Base-by-base conservation (phyloP, 2,329 filamentous ascomycete genomes). In the Sporothrix luriei region DNA sequence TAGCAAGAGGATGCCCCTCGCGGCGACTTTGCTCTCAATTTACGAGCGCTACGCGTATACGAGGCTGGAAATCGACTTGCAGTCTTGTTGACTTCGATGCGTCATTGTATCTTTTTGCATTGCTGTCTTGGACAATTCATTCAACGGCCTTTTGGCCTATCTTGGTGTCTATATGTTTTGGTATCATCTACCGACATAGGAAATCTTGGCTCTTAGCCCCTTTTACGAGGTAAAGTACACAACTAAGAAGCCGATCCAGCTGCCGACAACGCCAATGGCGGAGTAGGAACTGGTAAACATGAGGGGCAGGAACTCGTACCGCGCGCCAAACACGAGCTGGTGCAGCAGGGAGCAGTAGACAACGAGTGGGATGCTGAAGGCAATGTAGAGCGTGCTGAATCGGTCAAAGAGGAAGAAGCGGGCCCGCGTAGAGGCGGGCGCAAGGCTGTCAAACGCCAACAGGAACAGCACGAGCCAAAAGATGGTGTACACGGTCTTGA, bases 201-300 rank as follows among this genome's bases (percentile, higher is more conserved):
- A 10, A 10, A 13, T 16, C 29, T 13, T 51, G 14, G 24, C 46
- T 11, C 9, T 43, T 21, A 4, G 19, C 19, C 26, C 6, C 13
- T 13, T 43, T 52, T 79, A 87, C 46, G 84, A 85, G 7, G 84
- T 83, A 76, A 97, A 94, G 80, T 94, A 98, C 66, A 98, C 93
- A 43, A 97, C 91, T 82, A 94, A 88, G 78, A 97, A 97, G 11
- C 95, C 94, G 52, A 97, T 76, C 94, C 94, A 98, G 80, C 95
- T 98, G 3, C 93, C 93, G 21, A 97, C 88, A 0, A 98, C 94
- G n/a, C 95, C 95, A 70, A 98, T 83, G 4, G 95, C 95, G 46
- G 91, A 92, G 79, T 98, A 99, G 14, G 92, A 91, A 82, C 94
- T 98, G 74, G 90, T 97, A 77, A 98, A 95, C 94, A 99, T 98